Conservation (phyloP, 78 protist species). For the Tieghemostelium lacteum region DNA sequence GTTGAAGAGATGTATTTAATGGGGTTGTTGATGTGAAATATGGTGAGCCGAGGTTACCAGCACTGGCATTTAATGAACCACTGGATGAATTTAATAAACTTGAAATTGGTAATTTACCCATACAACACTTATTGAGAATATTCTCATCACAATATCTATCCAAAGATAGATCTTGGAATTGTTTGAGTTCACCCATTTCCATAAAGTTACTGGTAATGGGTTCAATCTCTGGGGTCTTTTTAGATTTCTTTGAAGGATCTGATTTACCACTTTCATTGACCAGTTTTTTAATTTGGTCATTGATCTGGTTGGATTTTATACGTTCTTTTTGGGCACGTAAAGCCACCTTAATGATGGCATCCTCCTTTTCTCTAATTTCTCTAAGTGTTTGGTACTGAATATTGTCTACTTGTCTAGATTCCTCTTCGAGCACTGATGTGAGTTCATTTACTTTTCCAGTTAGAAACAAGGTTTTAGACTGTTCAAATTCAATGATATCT, state of each 20-base stretch:
- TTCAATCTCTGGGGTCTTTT: constrained; percentile 26
- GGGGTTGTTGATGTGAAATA: neutral
- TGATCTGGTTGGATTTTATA: constrained; percentile 34
- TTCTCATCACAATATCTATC: constrained; percentile 49
- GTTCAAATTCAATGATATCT: constrained; percentile 58
- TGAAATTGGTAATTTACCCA: neutral
- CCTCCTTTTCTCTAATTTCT: constrained; percentile 63
- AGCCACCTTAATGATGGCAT: constrained; percentile 54
- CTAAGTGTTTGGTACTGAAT: constrained; percentile 18
- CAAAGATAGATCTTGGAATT: constrained; percentile 43
- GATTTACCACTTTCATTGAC: neutral
- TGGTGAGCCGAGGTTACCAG: neutral
- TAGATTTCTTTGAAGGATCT: neutral
- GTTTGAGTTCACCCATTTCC: constrained; percentile 71
- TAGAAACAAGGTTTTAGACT: constrained; percentile 9
- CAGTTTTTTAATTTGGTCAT: constrained; percentile 52
- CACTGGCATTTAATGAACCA: neutral
- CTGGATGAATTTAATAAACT: neutral
- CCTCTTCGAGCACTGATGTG: constrained; percentile 54
- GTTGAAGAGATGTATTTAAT: neutral
- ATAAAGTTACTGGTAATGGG: constrained; percentile 19
- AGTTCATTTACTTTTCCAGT: constrained; percentile 36
- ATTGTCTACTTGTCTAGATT: constrained; percentile 52
- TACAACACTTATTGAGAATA: neutral
- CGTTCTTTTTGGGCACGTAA: constrained; percentile 70